Percentiles rank a stretch among this genome's conserved stretches.
Evolutionary conservation across 2,329 filamentous ascomycete species (phyloP).

Genomic region (Exophiala oligosperma): DNA sequence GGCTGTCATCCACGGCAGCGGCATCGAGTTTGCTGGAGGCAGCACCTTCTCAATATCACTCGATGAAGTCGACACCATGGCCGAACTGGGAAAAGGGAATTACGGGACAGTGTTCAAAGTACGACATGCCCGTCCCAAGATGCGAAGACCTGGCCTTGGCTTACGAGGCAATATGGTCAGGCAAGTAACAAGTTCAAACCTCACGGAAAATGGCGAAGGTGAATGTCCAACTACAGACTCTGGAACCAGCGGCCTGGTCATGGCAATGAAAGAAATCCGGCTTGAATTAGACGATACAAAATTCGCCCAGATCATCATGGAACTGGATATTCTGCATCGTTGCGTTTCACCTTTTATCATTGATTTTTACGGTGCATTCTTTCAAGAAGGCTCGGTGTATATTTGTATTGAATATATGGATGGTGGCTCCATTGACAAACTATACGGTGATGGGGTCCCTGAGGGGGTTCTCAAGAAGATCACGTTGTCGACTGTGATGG

Average conservation of each 20-base stretch:
- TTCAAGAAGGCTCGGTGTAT: conserved; percentile 97
- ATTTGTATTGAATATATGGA: conserved; percentile 99
- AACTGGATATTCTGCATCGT: conserved; percentile 91
- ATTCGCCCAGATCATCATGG: conserved; percentile 95
- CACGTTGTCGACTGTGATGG: conserved; percentile 83
- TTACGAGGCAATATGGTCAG: conserved; percentile 59
- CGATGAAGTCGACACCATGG: conserved; percentile 89
- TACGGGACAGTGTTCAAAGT: conserved; percentile 99
- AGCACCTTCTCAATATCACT: conserved; percentile 90
- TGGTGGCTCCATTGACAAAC: conserved; percentile 93
- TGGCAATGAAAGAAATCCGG: conserved; percentile 99
- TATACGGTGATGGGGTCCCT: conserved; percentile 87
- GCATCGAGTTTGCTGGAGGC: conserved; percentile 89
- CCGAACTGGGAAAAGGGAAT: conserved; percentile 95
- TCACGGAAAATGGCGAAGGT: conserved; percentile 29
- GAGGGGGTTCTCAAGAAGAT: conserved; percentile 88
- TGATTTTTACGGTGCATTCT: conserved; percentile 98
- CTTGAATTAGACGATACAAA: conserved; percentile 95
- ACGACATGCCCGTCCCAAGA: conserved; percentile 71
- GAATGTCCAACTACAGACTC: conserved; percentile 34
- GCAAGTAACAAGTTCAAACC: conserved; percentile 29
- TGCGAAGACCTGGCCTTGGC: conserved; percentile 61
- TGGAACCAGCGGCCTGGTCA: conserved; percentile 70
- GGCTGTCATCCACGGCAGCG: conserved; percentile 81
- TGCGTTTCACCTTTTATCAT: conserved; percentile 96